phyloP scores from a whole-genome alignment of 1,139 yeast species.

The Diutina neorugosa region DNA sequence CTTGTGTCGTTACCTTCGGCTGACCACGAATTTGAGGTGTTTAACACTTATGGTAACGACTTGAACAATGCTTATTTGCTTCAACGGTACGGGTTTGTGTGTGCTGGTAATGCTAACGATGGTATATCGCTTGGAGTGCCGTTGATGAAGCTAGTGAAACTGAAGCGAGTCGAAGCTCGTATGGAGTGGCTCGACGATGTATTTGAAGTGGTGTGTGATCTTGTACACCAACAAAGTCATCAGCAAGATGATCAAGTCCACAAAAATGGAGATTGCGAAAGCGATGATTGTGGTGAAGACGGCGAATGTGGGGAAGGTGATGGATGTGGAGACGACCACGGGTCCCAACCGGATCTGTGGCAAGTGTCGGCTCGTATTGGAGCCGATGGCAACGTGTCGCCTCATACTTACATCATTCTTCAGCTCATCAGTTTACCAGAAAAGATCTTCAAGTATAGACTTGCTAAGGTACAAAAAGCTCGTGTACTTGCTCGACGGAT shows the following conservation, averaged over 20 bases:
- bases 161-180: conserved; percentile 7
- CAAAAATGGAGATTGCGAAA: neutral
- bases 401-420: conserved; percentile 1
- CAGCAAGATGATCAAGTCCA: neutral
- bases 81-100: conserved; percentile 67
- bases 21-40: conserved; percentile 42
- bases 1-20: conserved; percentile 25
- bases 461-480: neutral
- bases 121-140: conserved; percentile 45
- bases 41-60: conserved; percentile 66
- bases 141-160: conserved; percentile 24
- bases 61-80: conserved; percentile 52
- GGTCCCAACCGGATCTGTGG: neutral
- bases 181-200: neutral
- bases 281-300: neutral
- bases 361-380: neutral
- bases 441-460: neutral
- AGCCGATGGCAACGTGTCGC: neutral
- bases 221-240: neutral
- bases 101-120: conserved; percentile 34
- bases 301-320: neutral
- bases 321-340: neutral
- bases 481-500: neutral
- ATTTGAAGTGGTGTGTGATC: neutral
- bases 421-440: neutral